phyloP scores from a whole-genome alignment of 2,329 filamentous ascomycete species.

The Metarhizium humberi region DNA sequence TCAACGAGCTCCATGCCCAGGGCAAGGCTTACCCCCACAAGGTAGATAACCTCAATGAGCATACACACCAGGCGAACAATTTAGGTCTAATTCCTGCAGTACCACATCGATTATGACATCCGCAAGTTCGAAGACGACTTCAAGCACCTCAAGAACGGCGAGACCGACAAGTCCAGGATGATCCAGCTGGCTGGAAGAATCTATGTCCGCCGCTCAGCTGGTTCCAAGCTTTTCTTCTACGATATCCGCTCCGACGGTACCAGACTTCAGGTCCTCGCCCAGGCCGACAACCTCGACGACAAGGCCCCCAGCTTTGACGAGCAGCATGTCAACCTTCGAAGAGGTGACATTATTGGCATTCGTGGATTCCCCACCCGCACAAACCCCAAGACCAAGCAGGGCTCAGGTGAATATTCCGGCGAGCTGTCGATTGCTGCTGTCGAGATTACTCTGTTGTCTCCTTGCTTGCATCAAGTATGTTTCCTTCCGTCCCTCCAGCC shows the following conservation, averaged over 20 bases:
- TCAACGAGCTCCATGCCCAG: conserved; percentile 39
- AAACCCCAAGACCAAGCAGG: conserved; percentile 78
- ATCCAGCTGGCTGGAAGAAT: conserved; percentile 78
- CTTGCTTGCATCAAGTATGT: conserved; percentile 63
- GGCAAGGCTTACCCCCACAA: conserved; percentile 70
- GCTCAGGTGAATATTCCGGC: conserved; percentile 56
- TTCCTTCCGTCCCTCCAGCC: conserved; percentile 26
- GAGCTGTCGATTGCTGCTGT: conserved; percentile 91
- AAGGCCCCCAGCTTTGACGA: conserved; percentile 63
- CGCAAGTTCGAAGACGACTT: conserved; percentile 72
- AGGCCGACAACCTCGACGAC: conserved; percentile 67
- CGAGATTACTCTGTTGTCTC: conserved; percentile 76
- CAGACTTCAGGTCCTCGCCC: conserved; percentile 86
- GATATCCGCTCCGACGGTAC: conserved; percentile 46
- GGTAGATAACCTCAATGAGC: conserved; percentile 16
- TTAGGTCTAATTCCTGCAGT: conserved; percentile 29
- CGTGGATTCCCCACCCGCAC: conserved; percentile 45
- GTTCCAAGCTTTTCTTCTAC: conserved; percentile 85
- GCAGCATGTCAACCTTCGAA: conserved; percentile 80
- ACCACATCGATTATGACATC: conserved; percentile 76
- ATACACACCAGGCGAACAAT: neutral
- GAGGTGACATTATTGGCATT: conserved; percentile 82
- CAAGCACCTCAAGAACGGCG: conserved; percentile 76
- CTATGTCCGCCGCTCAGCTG: conserved; percentile 76
- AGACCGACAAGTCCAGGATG: conserved; percentile 65